Evolutionary conservation across 352 stramenopile species (phyloP).

Genomic region (Pythium dissimile): DNA sequence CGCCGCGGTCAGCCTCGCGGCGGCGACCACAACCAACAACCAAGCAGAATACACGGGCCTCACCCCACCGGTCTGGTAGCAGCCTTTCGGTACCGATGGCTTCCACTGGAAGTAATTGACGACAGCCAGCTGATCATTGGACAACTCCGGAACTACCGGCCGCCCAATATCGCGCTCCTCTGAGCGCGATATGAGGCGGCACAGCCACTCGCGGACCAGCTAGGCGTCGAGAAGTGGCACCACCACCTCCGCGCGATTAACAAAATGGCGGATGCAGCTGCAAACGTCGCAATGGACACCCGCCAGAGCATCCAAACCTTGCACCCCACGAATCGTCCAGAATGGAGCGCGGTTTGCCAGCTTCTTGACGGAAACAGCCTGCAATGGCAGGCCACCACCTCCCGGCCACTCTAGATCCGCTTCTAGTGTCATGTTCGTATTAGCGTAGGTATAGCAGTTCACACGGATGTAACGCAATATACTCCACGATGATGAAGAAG

Average conservation of each 20-base stretch:
- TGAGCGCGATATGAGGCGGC: background rate
- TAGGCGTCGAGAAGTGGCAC: background rate
- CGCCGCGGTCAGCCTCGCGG: background rate
- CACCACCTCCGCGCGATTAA: constrained; percentile 1
- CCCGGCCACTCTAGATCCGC: too few species aligned
- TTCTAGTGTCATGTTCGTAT: too few species aligned
- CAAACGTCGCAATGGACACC: constrained; percentile 4
- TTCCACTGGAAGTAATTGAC: constrained; percentile 7
- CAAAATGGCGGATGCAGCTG: constrained; percentile 1
- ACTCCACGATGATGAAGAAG: too few species aligned
- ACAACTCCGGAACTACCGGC: background rate
- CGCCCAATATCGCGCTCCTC: background rate
- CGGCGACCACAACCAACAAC: constrained; percentile 7
- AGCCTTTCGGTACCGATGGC: background rate
- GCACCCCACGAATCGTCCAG: constrained; percentile 2
- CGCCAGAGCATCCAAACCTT: background rate
- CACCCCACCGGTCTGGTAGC: background rate
- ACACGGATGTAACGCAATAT: too few species aligned
- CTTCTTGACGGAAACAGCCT: background rate
- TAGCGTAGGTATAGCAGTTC: too few species aligned
- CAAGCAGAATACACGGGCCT: constrained; percentile 5
- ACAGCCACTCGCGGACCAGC: background rate
- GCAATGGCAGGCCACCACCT: too few species aligned
- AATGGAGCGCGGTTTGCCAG: background rate
- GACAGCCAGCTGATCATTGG: constrained; percentile 7